Base-by-base conservation (phyloP, 441 rosid genomes). In the Omphalea diandra region DNA sequence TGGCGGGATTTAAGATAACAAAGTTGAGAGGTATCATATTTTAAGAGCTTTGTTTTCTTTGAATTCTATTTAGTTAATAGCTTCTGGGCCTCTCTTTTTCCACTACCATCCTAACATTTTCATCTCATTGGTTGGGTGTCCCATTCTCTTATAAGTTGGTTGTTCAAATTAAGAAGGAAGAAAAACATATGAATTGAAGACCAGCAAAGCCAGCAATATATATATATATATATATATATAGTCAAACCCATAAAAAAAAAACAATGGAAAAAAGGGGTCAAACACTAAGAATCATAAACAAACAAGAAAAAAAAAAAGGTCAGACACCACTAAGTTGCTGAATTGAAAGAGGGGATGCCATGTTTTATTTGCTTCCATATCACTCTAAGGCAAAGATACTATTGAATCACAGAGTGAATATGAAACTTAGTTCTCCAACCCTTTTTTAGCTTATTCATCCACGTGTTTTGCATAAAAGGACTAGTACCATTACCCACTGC, bases 81-180 rank as follows among this genome's bases (percentile, higher is more conserved):
- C 82, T 82, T 80, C 36, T 74, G 68, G 85, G 80, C 82, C 77
- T 72, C 73, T n/a, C 57, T 8, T 22, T 46, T 49, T n/a, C 44
- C 44, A 65, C 20, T 47, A 18, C 6, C 26, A 2, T 8, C 15
- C 11, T 0, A 63, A 62, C 1, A 36, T 36, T 59, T 35, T 55
- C 26, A 29, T 62, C n/a, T n/a, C 8, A 35, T 65, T 77, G 46
- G 63, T 61, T 47, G 46, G 54, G 53, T 27, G 70, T 43, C 63
- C 67, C 20, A 26, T 43, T 63, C 29, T 35, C 12, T 63, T 7
- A 33, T 66, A 73, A 35, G 64, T 65, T 40, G 52, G 59, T 41
- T 33, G 70, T 33, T 67, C 67, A 26, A 56, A 72, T 69, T 49
- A 67, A 77, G 33, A 63, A 70, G 49, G 15, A 59, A 18, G 15